Evolutionary conservation across 768 basidiomycete species (phyloP).

Genomic region (Kwoniella sp.): DNA sequence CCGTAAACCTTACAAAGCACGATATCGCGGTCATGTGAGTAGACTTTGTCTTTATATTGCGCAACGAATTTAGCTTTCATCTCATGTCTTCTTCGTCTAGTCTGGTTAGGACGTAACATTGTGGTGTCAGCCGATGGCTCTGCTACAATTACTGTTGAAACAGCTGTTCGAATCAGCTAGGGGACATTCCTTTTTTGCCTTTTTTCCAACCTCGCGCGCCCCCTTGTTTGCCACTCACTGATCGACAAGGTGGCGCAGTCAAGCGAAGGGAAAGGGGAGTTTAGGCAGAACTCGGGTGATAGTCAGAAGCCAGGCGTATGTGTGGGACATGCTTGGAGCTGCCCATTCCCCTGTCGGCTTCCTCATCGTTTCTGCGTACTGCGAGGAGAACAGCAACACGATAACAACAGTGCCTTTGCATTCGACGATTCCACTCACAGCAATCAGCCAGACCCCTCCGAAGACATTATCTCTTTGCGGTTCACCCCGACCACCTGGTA

Average conservation of each 20-base stretch:
- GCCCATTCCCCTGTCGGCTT: background rate
- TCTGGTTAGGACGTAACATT: slow-evolving; percentile 23
- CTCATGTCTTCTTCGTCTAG: slow-evolving; percentile 14
- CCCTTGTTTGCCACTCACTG: background rate
- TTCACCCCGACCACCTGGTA: slow-evolving; percentile 1
- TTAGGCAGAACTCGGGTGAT: too few species aligned
- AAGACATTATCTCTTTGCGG: background rate
- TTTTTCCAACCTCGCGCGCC: background rate
- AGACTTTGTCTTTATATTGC: background rate
- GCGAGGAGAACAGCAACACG: too few species aligned
- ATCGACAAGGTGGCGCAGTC: background rate
- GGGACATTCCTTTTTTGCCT: slow-evolving; percentile 16
- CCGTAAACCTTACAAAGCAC: too few species aligned
- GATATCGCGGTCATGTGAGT: background rate
- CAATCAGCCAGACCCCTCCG: too few species aligned
- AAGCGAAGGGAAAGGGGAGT: background rate
- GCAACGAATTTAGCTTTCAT: too few species aligned
- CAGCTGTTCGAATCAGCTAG: slow-evolving; percentile 24
- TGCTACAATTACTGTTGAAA: slow-evolving; percentile 13
- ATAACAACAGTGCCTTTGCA: too few species aligned
- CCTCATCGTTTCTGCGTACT: background rate
- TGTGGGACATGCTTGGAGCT: background rate
- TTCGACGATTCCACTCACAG: too few species aligned
- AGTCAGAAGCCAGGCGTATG: background rate
- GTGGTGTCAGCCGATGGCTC: too few species aligned